phyloP scores from a whole-genome alignment of 2,329 filamentous ascomycete species.

The Alternaria solani region DNA sequence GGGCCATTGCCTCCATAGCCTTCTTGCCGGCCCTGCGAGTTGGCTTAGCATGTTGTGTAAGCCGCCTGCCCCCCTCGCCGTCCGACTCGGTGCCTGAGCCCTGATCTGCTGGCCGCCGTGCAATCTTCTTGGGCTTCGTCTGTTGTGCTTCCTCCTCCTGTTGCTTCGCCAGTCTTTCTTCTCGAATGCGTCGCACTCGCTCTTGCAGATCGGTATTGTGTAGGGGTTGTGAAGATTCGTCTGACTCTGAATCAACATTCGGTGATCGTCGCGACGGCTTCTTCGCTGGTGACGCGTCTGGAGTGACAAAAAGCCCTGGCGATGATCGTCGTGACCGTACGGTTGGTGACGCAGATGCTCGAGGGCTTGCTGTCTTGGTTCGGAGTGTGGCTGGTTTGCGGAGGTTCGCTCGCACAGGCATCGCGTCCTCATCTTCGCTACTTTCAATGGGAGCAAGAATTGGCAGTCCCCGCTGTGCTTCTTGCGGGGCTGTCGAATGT shows the following conservation, averaged over 20 bases:
- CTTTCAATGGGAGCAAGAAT: slow-evolving; percentile 19
- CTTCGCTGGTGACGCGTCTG: slow-evolving; percentile 47
- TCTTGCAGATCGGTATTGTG: slow-evolving; percentile 71
- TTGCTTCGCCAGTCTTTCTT: slow-evolving; percentile 75
- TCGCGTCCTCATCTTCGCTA: slow-evolving; percentile 42
- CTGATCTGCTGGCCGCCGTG: slow-evolving; percentile 42
- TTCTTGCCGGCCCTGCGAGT: slow-evolving; percentile 91
- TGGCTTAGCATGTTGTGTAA: slow-evolving; percentile 75
- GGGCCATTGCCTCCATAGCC: slow-evolving; percentile 91
- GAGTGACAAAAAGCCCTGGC: slow-evolving; percentile 67
- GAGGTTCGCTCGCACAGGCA: slow-evolving; percentile 32
- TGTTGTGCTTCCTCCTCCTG: slow-evolving; percentile 54
- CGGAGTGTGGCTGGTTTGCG: slow-evolving; percentile 23
- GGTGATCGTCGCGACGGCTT: slow-evolving; percentile 35
- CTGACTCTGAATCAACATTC: slow-evolving; percentile 53
- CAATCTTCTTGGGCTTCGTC: slow-evolving; percentile 49
- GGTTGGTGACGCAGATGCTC: slow-evolving; percentile 25
- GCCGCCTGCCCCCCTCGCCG: slow-evolving; percentile 56
- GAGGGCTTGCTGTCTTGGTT: slow-evolving; percentile 24
- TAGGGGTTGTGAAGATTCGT: slow-evolving; percentile 54
- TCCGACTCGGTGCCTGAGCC: slow-evolving; percentile 64
- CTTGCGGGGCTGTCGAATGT: slow-evolving; percentile 4
- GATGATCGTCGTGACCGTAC: slow-evolving; percentile 51
- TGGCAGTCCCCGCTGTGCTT: slow-evolving; percentile 8
- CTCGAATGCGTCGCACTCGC: slow-evolving; percentile 75